Base-by-base conservation (phyloP, 2,329 filamentous ascomycete genomes). In the Eutypa lata region DNA sequence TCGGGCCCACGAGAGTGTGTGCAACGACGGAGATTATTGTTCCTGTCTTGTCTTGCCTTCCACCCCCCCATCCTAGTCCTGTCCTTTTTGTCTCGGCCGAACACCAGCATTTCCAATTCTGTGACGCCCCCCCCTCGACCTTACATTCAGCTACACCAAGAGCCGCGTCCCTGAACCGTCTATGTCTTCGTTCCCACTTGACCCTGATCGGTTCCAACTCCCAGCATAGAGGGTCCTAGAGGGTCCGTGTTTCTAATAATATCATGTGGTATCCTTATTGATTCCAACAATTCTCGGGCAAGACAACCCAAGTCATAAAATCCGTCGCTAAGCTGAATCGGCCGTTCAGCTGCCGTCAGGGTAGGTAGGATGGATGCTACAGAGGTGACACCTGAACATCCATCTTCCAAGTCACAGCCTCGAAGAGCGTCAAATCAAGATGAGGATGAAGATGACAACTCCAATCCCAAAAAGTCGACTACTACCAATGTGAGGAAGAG, bases 401-500 rank as follows among this genome's bases (percentile, higher is more conserved):
- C 52, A 8, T 54, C 61, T 49, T 53, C 62, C 47, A 54, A 61
- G 24, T 60, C 68, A 37, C 69, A 69, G 52, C 60, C 61, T 16
- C 61, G 65, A 38, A 63, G 71, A 31, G 58, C 67, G 4, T 66
- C 68, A 24, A 69, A 65, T 53, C 68, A 58, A 57, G 61, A 60
- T 37, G 66, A 59, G 18, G 56, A 66, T 28, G 71, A 68, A 50
- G 70, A 69, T 13, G 74, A 75, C 11, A 74, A 77, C 46, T 62
- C 67, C n/a, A 71, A 70, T 49, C 65, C 70, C 21, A 81, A 78
- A 60, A 82, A 78, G 62, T 62, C 71, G 2, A 69, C 77, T n/a
- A 70, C 74, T 19, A 81, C 71, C 3, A 70, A 76, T 18, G 70
- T 74, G 21, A 81, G 83, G 62, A 90, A 87, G 69, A 80, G 92